phyloP scores from a whole-genome alignment of 768 basidiomycete species.

The Lactifluus subvellereus region DNA sequence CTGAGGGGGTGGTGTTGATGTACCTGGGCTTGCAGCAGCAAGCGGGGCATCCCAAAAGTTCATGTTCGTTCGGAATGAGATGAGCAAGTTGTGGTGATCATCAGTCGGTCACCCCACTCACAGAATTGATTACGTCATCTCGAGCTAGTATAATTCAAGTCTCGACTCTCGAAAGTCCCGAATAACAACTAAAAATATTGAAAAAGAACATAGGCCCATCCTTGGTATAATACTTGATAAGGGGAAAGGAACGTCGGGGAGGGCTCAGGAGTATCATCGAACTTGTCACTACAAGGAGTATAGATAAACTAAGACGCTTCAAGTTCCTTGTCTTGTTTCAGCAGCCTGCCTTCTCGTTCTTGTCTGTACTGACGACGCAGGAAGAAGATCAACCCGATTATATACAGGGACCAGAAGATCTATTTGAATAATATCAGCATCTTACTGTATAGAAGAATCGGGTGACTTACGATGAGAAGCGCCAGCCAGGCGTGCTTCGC shows the following conservation, averaged over 20 bases:
- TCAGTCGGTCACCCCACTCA: not conserved
- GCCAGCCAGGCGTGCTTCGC: constrained; percentile 18
- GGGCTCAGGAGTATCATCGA: not conserved
- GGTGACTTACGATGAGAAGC: constrained; percentile 15
- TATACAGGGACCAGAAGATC: constrained; percentile 16
- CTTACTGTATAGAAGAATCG: not conserved
- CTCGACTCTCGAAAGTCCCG: too few relatives aligned
- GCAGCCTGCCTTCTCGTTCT: constrained; percentile 10
- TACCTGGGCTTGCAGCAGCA: not conserved
- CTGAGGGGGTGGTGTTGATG: constrained; percentile 19
- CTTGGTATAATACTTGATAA: not conserved
- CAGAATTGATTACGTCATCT: constrained; percentile 1
- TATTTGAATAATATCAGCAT: not conserved
- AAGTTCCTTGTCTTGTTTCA: constrained; percentile 9
- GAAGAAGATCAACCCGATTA: constrained; percentile 4
- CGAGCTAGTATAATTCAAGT: not conserved
- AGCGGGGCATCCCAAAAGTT: constrained; percentile 23
- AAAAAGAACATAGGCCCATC: too few relatives aligned
- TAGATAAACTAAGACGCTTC: not conserved
- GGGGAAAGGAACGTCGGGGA: too few relatives aligned
- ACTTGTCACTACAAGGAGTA: not conserved
- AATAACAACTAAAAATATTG: not conserved
- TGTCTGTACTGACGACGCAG: constrained; percentile 17
- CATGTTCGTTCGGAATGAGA: constrained; percentile 19
- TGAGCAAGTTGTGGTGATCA: not conserved